Conservation (phyloP, 441 rosid species). For the Populus hybrid region DNA sequence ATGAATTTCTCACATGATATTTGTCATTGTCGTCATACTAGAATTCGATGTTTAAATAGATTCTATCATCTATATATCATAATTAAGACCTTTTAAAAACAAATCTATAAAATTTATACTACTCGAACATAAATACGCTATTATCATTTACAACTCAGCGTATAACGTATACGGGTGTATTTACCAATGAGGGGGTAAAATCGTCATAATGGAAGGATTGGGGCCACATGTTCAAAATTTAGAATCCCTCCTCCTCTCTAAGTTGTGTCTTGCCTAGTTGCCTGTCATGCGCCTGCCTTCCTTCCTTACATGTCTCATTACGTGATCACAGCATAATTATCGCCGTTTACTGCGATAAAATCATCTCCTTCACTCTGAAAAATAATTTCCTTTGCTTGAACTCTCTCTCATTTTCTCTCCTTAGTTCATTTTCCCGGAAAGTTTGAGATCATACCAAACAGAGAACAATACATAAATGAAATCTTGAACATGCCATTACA, state of each 20-base stretch:
- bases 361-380: neutral
- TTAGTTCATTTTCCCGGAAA: neutral
- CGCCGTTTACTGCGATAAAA: constrained; percentile 15
- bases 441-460: neutral
- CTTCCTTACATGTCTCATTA: constrained; percentile 1
- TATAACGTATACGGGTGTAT: neutral
- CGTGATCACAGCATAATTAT: constrained; percentile 5
- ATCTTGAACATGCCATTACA: neutral
- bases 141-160: neutral
- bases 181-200: neutral
- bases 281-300: neutral
- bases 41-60: neutral
- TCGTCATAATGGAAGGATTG: neutral
- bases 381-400: neutral
- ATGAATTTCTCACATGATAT: neutral
- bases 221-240: neutral
- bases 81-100: too few relatives aligned
- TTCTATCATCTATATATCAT: too few relatives aligned
- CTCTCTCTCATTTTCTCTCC: neutral
- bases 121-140: neutral
- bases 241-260: neutral
- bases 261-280: neutral
- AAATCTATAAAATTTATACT: too few relatives aligned
- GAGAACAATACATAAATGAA: neutral
- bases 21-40: neutral